Evolutionary conservation across 2,329 filamentous ascomycete species (phyloP), one percentile per base, ranked within the genome.

Genomic region (Epichloe elymi): DNA sequence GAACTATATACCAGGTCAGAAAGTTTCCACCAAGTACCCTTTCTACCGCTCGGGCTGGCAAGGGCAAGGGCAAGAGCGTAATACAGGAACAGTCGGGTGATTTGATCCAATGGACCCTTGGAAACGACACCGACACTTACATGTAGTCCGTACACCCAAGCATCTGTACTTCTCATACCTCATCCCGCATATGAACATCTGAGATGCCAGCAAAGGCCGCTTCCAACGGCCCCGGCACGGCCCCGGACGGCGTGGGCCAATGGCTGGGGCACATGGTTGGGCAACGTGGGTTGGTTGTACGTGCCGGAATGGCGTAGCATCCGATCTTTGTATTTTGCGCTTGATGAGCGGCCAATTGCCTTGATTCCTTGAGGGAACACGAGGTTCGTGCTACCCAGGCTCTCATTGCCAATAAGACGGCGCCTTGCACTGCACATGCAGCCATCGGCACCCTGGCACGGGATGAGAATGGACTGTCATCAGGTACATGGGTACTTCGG

Each of bases 211-310:
- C 11, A 11, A 43, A 17, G 35, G n/a, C 26, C 37, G 6, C 39
- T 12, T 37, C 30, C 23, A 44, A n/a, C 38, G 38, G 53, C 46
- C 41, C 50, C 49, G 50, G 41, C 38, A 26, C 23, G 23, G 23
- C 23, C 23, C 23, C 23, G 23, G 23, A 53, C 44, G 51, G 58
- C 58, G 60, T 63, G 60, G 64, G 55, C 69, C 69, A 71, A 71
- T 71, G 60, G 59, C 64, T 70, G 61, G 60, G 60, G 63, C 69
- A 71, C 69, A 71, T 71, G 68, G 53, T 56, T 52, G 49, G 56
- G 48, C 49, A 55, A 57, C 51, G 45, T 26, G 26, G 26, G 26
- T 26, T 26, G 26, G 26, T 26, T 1, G 26, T 26, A 26, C 8
- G 2, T 26, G 8, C 26, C 26, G 2, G 7, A 26, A 26, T 26